Evolutionary conservation across 2,329 filamentous ascomycete species (phyloP), one percentile per base, ranked within the genome.

Genomic region (Aureobasidium sp.): DNA sequence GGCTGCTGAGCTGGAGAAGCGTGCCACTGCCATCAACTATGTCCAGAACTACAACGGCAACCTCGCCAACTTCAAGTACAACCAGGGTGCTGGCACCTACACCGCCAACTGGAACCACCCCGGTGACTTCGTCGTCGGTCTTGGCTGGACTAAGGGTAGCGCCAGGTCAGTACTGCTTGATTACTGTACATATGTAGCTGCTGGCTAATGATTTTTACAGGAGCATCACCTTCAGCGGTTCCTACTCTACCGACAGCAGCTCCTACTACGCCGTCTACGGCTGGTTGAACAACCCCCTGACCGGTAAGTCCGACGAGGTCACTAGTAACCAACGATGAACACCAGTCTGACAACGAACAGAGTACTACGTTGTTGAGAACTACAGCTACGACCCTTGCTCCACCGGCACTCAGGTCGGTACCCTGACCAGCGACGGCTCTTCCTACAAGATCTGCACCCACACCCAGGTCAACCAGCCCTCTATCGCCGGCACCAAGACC

Each of bases 361-460:
- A 84, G 66, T 84, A 83, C 74, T 84, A 84, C 73, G 79, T 84
- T 62, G 75, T 84, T 66, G 82, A 85, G 63, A 70, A 75, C 17
- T 80, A 78, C 68, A 76, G 74, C 52, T 78, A 82, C 67, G 75
- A 79, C 54, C 79, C 79, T 1, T 45, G 35, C 47, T 40, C 27
- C 45, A 64, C 66, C 62, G 76, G 77, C 66, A 76, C 74, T 0
- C 72, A 73, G 64, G 80, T 79, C 69, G 82, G 81, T 22, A 77
- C 77, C 62, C 76, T 85, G 64, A 77, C 74, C 24, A 73, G 71
- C 24, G 82, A 83, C 48, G 82, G 81, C 53, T 76, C 78, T n/a
- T 78, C 75, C 4, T 85, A 84, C 70, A 75, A 81, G 60, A 76
- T 84, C 50, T 81, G 77, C 68, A 73, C 73, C 50, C 77, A 73